Base-by-base conservation (phyloP, 176 grass and related monocot genomes). In the Carex pumila region DNA sequence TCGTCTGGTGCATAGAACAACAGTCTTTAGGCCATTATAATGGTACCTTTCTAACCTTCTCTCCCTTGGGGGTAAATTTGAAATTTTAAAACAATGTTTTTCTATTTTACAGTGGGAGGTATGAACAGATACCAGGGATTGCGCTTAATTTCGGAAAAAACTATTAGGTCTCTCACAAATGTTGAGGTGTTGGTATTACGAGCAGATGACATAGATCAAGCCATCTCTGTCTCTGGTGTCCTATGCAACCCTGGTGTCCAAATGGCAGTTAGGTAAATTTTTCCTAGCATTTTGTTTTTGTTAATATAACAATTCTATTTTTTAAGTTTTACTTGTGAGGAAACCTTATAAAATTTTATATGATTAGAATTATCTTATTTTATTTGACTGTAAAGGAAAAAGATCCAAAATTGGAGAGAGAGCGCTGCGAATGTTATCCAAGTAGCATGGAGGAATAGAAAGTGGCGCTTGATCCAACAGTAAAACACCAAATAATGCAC, bases 131-230 rank as follows among this genome's bases (percentile, higher is more conserved):
- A 91, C 18, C 85, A 91, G 58, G 95, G 95, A 78, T 88, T 5
- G 4, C 37, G 37, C 37, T 39, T 39, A 39, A 5, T 39, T 39
- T 39, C 37, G 5, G 5, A 4, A 39, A 39, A 5, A 5, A 5
- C 5, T 39, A 5, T 39, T 39, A 39, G 4, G 79, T 98, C 91
- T 75, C 84, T 92, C 32, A 98, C 92, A 45, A 95, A 95, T 37
- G 95, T 98, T 47, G 95, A 98, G 86, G 95, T 93, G 12, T 98
- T 98, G 84, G 85, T 92, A 63, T 91, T 98, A 36, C 79, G 84
- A 79, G 95, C 89, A 85, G 91, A 85, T 49, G 92, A 93, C 83
- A 88, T 98, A 0, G 92, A 95, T 87, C 87, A 95, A 85, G 89
- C 95, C 8, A 93, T 91, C 32, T 80, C 62, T 78, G 93, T 95